A percentile compares a stretch with the other conserved stretches of the same genome.
Conservation (phyloP, 2,329 filamentous ascomycete species). For the Fusarium humuli region DNA sequence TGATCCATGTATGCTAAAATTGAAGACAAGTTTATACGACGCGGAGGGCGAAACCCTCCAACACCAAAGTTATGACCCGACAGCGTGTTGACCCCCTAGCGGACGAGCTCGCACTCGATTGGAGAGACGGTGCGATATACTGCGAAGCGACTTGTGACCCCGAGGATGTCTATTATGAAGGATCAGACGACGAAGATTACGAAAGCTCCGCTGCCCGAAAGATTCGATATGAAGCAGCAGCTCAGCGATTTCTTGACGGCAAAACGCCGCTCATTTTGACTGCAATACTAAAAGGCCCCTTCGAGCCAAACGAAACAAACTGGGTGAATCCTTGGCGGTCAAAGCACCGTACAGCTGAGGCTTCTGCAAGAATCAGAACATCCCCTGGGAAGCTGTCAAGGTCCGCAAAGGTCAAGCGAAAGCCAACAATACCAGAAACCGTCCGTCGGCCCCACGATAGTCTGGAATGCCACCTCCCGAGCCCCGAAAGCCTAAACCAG, state of each 20-base stretch:
- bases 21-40: conserved; percentile 8
- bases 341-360: conserved; percentile 41
- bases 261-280: conserved; percentile 68
- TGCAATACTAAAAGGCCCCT: conserved; percentile 71
- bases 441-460: conserved; percentile 23
- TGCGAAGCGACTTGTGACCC: conserved; percentile 57
- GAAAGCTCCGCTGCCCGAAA: conserved; percentile 59
- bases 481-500: conserved; percentile 56
- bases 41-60: conserved; percentile 26
- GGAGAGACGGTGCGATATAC: conserved; percentile 56
- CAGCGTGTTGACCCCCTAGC: conserved; percentile 19
- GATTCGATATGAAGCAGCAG: conserved; percentile 69
- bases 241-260: conserved; percentile 68
- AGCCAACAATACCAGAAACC: conserved; percentile 34
- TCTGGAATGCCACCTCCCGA: conserved; percentile 57
- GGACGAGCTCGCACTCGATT: conserved; percentile 33
- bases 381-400: conserved; percentile 35
- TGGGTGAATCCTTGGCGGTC: conserved; percentile 53
- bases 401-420: conserved; percentile 27
- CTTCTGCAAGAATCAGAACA: conserved; percentile 15
- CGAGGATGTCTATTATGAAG: conserved; percentile 64
- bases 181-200: conserved; percentile 70
- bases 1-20: conserved; percentile 4
- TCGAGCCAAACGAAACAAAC: conserved; percentile 53
- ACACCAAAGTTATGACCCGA: conserved; percentile 27